Evolutionary conservation across 768 basidiomycete species (phyloP).

Genomic region (Crepidotus variabilis): DNA sequence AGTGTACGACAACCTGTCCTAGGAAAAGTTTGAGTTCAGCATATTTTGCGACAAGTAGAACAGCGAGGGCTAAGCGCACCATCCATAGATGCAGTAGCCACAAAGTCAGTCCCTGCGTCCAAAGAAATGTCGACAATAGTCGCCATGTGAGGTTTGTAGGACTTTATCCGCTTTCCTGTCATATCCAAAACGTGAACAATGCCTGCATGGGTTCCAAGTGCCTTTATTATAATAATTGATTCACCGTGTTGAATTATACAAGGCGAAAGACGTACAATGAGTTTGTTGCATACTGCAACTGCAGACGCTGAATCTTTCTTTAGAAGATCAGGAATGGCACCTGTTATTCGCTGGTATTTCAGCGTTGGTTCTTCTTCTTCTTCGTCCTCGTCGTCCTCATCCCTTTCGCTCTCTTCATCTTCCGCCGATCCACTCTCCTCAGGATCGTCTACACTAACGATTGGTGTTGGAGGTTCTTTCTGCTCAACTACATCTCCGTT

Average conservation of each 20-base stretch:
- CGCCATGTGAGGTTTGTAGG: slow-evolving; percentile 86
- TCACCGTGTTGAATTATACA: not conserved
- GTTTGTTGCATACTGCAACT: slow-evolving; percentile 67
- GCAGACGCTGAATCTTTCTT: slow-evolving; percentile 90
- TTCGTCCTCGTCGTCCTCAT: slow-evolving; percentile 22
- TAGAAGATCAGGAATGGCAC: slow-evolving; percentile 69
- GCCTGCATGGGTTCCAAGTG: slow-evolving; percentile 90
- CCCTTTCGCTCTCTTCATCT: slow-evolving; percentile 19
- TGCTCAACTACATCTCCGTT: no score
- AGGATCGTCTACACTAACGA: no score
- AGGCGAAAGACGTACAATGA: slow-evolving; percentile 48
- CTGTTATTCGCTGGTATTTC: slow-evolving; percentile 84
- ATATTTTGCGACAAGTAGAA: slow-evolving; percentile 6
- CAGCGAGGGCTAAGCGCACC: slow-evolving; percentile 46
- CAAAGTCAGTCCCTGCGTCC: slow-evolving; percentile 82
- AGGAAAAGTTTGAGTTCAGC: slow-evolving; percentile 11
- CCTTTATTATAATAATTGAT: slow-evolving; percentile 42
- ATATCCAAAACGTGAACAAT: slow-evolving; percentile 84
- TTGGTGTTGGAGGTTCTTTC: no score
- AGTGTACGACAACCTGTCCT: slow-evolving; percentile 92
- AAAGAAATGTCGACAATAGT: slow-evolving; percentile 83
- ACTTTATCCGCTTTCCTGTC: slow-evolving; percentile 78
- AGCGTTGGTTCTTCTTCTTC: slow-evolving; percentile 91
- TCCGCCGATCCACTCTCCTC: not conserved
- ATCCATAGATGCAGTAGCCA: slow-evolving; percentile 91